A percentile compares a stretch with the other conserved stretches of the same genome.
Conservation (phyloP, 2,329 filamentous ascomycete species). For the Fusarium poae region DNA sequence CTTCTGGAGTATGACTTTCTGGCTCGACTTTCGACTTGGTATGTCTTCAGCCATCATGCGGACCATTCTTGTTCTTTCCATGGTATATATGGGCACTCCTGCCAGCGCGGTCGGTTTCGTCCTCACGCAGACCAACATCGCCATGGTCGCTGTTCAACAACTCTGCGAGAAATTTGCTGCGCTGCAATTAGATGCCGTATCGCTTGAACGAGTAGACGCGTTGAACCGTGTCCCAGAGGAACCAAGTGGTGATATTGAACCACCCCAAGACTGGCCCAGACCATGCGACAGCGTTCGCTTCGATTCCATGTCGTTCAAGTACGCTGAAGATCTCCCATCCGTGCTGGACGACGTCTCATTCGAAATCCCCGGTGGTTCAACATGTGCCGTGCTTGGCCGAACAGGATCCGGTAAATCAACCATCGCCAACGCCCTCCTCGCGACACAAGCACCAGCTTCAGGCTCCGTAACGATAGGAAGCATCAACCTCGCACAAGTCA, state of each 20-base stretch:
- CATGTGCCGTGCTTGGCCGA: conserved; percentile 79
- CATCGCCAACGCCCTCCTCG: conserved; percentile 69
- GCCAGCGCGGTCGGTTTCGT: conserved; percentile 88
- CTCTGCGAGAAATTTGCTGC: conserved; percentile 86
- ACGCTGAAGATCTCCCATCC: conserved; percentile 81
- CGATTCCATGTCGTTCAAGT: conserved; percentile 81
- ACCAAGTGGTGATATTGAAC: conserved; percentile 72
- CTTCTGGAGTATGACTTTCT: conserved; percentile 89
- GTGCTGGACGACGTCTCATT: conserved; percentile 78
- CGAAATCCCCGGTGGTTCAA: conserved; percentile 74
- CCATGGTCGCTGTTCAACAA: conserved; percentile 56
- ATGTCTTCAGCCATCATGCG: conserved; percentile 75
- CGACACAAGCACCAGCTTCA: conserved; percentile 64
- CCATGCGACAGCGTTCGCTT: conserved; percentile 80
- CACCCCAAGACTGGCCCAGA: conserved; percentile 82
- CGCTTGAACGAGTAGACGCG: conserved; percentile 87
- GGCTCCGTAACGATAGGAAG: conserved; percentile 68
- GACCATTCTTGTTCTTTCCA: conserved; percentile 78
- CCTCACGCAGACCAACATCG: conserved; percentile 66
- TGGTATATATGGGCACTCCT: conserved; percentile 79
- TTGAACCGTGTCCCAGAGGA: conserved; percentile 84
- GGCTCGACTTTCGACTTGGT: conserved; percentile 82
- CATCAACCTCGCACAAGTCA: conserved; percentile 64
- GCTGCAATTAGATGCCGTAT: conserved; percentile 92
- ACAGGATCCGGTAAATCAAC: conserved; percentile 92